Conservation (phyloP, 805 yeast genomes). For the Kluyveromyces lactis region DNA sequence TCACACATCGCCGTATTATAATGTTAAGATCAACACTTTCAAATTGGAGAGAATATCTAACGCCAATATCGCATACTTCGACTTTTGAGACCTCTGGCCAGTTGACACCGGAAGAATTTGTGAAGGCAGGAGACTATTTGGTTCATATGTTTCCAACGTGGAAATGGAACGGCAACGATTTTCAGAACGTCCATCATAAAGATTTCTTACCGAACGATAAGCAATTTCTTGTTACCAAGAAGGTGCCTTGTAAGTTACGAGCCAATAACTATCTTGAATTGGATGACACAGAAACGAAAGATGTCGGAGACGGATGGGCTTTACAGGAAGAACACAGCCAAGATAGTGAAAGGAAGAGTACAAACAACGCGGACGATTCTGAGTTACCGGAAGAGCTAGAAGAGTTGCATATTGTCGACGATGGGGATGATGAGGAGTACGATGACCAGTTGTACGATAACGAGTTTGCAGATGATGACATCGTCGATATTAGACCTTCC, state of each 20-base stretch:
- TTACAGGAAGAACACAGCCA: constrained; percentile 26
- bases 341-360: constrained; percentile 7
- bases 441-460: constrained; percentile 36
- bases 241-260: constrained; percentile 77
- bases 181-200: constrained; percentile 28
- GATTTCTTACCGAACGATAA: constrained; percentile 79
- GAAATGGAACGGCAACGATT: constrained; percentile 69
- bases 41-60: constrained; percentile 82
- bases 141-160: constrained; percentile 93
- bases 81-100: constrained; percentile 83
- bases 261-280: constrained; percentile 46
- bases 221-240: constrained; percentile 80
- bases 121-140: constrained; percentile 86
- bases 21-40: constrained; percentile 71
- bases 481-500: constrained; percentile 35
- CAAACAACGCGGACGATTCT: constrained; percentile 8
- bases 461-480: constrained; percentile 33
- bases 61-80: constrained; percentile 84
- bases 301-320: constrained; percentile 55
- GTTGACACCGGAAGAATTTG: constrained; percentile 93
- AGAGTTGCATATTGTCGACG: not conserved
- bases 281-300: constrained; percentile 31
- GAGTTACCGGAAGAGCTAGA: not conserved
- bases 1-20: no score
- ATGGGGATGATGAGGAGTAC: no score